Base-by-base conservation (phyloP, 2,329 filamentous ascomycete species). In the Penicillium digitatum region DNA sequence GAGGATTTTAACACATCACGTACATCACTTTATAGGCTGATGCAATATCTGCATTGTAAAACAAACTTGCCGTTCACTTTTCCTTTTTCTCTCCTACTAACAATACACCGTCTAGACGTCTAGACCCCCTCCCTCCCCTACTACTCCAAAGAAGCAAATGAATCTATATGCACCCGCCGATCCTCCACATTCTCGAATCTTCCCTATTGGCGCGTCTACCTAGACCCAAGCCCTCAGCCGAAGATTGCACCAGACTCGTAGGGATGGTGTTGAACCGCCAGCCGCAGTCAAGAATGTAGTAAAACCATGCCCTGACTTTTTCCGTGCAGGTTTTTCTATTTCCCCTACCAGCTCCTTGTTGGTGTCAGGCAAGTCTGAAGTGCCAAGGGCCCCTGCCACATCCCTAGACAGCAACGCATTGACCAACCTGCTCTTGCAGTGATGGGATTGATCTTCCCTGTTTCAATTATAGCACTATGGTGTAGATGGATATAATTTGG, bases 161-260 rank as follows among this genome's bases (percentile, higher is more conserved):
- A 39, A 29, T 4, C 34, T 52, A 34, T 34, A 52, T 26, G 18
- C 47, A 52, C 49, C 49, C 49, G 26, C 40, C 14, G 22, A 37
- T 24, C 24, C n/a, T 29, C 27, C 29, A 11, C 38, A 22, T 37
- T 29, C 37, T 24, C 38, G 37, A 35, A 49, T 29, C 9, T n/a
- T 37, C 44, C 29, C 27, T 40, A 54, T 54, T 54, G 51, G 51
- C 22, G 43, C n/a, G 18, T 18, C 18, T 22, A 29, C 18, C 40
- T 6, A 44, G 12, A 38, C 27, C 18, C 14, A 29, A 31, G 37
- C 8, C 40, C 24, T 9, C 10, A 44, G 12, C n/a, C 24, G 18
- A 29, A 29, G 34, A n/a, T 24, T 31, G 26, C 14, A 22, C 14
- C 12, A 31, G 27, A n/a, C 18, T 16, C 3, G 27, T 32, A 22